A percentile compares a stretch with the other conserved stretches of the same genome.
Conservation (phyloP, 2,329 filamentous ascomycete genomes). For the Lasiodiplodia hormozganensis region DNA sequence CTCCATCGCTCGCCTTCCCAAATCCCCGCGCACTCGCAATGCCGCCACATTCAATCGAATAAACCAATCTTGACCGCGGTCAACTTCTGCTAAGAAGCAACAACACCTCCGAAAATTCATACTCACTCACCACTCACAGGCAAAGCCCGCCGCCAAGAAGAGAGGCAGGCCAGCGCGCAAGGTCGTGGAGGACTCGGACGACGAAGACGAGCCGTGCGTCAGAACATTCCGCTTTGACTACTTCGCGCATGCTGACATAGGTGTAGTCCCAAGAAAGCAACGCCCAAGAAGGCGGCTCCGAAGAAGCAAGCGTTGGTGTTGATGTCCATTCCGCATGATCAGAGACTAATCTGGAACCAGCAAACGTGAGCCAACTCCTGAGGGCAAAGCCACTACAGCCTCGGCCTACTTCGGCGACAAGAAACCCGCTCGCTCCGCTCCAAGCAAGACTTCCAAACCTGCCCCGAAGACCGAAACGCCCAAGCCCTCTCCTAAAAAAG, state of each 20-base stretch:
- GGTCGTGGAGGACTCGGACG: slow-evolving; percentile 72
- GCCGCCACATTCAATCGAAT: neutral
- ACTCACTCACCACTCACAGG: slow-evolving; percentile 31
- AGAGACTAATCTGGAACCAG: slow-evolving; percentile 37
- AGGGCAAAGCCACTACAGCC: slow-evolving; percentile 65
- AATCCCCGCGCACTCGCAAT: neutral
- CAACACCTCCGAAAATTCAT: slow-evolving; percentile 1
- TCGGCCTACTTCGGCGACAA: slow-evolving; percentile 69
- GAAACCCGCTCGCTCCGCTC: slow-evolving; percentile 59
- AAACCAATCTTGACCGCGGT: neutral
- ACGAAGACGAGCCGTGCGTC: slow-evolving; percentile 66
- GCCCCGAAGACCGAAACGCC: slow-evolving; percentile 48
- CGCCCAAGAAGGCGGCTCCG: slow-evolving; percentile 63
- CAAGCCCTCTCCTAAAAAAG: slow-evolving; percentile 44
- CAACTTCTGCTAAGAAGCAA: neutral
- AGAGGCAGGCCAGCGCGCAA: slow-evolving; percentile 40
- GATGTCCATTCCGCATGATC: slow-evolving; percentile 32
- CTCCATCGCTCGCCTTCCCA: neutral
- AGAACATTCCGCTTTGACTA: no score
- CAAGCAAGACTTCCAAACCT: slow-evolving; percentile 43
- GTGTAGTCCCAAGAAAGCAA: slow-evolving; percentile 48
- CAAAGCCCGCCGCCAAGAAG: slow-evolving; percentile 50
- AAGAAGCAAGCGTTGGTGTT: slow-evolving; percentile 62
- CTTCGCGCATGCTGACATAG: slow-evolving; percentile 34
- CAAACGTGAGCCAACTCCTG: slow-evolving; percentile 56